Evolutionary conservation across 139 green algal species (phyloP).

Genomic region (Chlamydomonas asymmetrica): DNA sequence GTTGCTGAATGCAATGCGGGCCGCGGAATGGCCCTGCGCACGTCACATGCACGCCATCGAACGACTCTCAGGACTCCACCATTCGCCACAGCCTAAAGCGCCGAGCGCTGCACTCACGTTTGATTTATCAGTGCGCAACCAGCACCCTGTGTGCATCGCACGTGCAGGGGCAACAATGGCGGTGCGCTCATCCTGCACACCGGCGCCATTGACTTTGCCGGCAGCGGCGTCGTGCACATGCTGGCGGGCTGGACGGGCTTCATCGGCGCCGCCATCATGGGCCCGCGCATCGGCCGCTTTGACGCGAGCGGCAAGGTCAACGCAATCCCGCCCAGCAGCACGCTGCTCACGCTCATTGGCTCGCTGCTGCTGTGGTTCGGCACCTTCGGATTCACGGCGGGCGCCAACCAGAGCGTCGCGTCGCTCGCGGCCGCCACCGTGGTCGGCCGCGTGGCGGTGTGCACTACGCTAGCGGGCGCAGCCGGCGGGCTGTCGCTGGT

Average conservation of each 20-base stretch:
- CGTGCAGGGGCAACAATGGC: conserved; percentile 1
- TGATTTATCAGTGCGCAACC: too few relatives aligned
- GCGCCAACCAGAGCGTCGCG: too few relatives aligned
- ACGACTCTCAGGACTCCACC: too few relatives aligned
- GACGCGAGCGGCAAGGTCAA: conserved; percentile 29
- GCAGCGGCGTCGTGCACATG: conserved; percentile 71
- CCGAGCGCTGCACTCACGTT: too few relatives aligned
- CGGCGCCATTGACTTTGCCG: conserved; percentile 69
- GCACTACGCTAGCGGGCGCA: conserved; percentile 64
- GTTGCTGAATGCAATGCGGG: too few relatives aligned
- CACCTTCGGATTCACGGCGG: conserved; percentile 67
- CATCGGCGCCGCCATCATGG: conserved; percentile 77
- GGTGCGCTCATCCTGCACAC: conserved; percentile 30
- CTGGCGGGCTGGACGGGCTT: conserved; percentile 73
- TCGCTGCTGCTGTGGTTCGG: conserved; percentile 87
- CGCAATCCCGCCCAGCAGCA: conserved; percentile 46
- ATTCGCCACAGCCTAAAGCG: too few relatives aligned
- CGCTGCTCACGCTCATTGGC: conserved; percentile 42
- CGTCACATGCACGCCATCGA: too few relatives aligned
- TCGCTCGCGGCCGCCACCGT: conserved; percentile 28
- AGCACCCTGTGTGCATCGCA: too few relatives aligned
- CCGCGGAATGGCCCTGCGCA: too few relatives aligned
- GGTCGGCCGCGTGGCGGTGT: conserved; percentile 46
- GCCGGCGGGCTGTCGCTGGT: conserved; percentile 46
- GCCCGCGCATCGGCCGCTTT: conserved; percentile 86